These are phyloP conservation scores for Linum trigynum DNA, from an alignment of 345 rosid genomes.

Conservation along the genomic window DNA sequence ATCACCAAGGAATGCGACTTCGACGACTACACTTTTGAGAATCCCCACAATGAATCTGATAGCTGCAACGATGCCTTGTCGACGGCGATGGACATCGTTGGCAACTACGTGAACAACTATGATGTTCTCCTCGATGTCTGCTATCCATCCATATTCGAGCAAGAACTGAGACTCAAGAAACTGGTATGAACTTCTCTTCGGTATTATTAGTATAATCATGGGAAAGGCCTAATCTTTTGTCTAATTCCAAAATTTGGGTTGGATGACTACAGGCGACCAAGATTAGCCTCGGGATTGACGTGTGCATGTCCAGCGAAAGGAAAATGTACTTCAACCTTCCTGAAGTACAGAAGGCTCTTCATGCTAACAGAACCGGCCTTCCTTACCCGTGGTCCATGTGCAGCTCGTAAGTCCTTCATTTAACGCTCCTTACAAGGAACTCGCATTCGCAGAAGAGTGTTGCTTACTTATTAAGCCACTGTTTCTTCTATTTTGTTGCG, in stretches of 20 bases:
- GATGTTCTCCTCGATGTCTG: slow-evolving; percentile 81
- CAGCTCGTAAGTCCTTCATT: slow-evolving; percentile 36
- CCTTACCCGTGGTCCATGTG: slow-evolving; percentile 81
- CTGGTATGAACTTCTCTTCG: slow-evolving; percentile 27
- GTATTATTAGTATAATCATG: not conserved
- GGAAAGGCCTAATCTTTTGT: not conserved
- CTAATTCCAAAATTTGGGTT: not conserved
- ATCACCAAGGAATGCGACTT: slow-evolving; percentile 72
- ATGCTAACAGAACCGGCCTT: slow-evolving; percentile 62
- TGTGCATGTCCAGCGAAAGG: slow-evolving; percentile 65
- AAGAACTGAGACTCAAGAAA: slow-evolving; percentile 73
- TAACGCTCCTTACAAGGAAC: not conserved
- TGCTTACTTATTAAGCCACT: slow-evolving; percentile 8
- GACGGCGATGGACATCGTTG: slow-evolving; percentile 45
- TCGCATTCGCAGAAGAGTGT: not conserved
- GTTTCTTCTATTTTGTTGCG: not conserved
- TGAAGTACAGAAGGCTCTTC: slow-evolving; percentile 86
- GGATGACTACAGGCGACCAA: slow-evolving; percentile 46
- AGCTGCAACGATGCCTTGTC: slow-evolving; percentile 45
- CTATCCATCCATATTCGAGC: slow-evolving; percentile 71
- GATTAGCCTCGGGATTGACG: slow-evolving; percentile 73
- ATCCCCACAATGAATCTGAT: slow-evolving; percentile 43
- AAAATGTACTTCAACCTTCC: slow-evolving; percentile 69
- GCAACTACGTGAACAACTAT: slow-evolving; percentile 57
- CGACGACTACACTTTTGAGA: slow-evolving; percentile 51